Evolutionary conservation across 805 yeast genomes (phyloP), one percentile per base, ranked within the genome.

Genomic region (Saccharomyces kudriavzevii): DNA sequence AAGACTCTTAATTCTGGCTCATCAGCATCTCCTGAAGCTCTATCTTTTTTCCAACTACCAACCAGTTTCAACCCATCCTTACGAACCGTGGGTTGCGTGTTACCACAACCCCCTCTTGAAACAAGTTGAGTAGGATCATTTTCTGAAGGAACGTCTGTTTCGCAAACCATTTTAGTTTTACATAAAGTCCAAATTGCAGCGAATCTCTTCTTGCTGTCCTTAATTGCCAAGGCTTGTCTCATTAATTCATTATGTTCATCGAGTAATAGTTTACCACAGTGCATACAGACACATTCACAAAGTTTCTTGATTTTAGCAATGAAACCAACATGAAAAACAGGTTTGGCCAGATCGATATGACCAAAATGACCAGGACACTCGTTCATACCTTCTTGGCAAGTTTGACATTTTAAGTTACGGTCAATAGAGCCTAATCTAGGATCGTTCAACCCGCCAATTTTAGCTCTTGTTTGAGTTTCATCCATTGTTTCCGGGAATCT

Each of bases 401-500:
- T 94, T 77, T 92, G 98, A 78, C 99, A 94, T 76, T 89, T 89
- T 79, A 87, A 88, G 70, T 91, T 92, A 71, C 99, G 85, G 73
- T 94, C 99, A 63, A 94, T 91, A 4, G 97, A 87, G 50, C 99
- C 99, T 57, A 94, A 78, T 64, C 98, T 84, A 56, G 99, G 98
- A 71, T 95, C 99, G 69, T 91, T 92, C 58, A 94, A 77, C 56
- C 99, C 99, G 58, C 97, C 97, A 60, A 90, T 91, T 70, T 97
- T 84, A 49, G 98, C 97, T 59, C 88, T 87, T 68, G 87, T 86
- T 55, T 96, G 90, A 43, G 96, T 83, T 71, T 91, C 97, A 71
- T 94, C 99, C 96, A 94, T 94, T n/a, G 97, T 94, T 74, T 94
- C 99, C 24, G 99, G 99, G 67, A 87, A 94, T 72, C 92, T 97